Percentiles rank a stretch among this genome's conserved stretches.
These are phyloP conservation scores for Alternaria atra DNA, from an alignment of 2,329 filamentous ascomycete species.

Conservation along the genomic window DNA sequence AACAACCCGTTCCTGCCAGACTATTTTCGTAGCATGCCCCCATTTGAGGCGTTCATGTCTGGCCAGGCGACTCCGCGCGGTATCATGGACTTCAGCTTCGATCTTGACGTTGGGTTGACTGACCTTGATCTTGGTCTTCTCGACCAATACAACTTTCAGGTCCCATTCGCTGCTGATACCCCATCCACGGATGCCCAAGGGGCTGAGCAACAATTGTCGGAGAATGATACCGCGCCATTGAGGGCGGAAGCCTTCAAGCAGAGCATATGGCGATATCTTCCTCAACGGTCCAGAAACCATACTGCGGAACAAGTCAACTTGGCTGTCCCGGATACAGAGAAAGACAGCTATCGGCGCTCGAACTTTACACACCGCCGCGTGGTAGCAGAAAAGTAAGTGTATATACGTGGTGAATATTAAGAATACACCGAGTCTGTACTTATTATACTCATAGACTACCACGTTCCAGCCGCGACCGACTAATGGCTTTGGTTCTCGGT, in stretches of 20 bases:
- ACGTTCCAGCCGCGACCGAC: conserved; percentile 62
- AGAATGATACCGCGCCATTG: conserved; percentile 33
- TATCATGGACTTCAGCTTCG: conserved; percentile 56
- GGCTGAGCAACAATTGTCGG: conserved; percentile 22
- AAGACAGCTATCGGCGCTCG: conserved; percentile 41
- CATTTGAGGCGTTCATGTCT: conserved; percentile 37
- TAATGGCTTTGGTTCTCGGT: conserved; percentile 70
- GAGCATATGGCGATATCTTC: conserved; percentile 58
- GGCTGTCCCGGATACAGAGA: conserved; percentile 49
- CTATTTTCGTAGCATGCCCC: conserved; percentile 43
- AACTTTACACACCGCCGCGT: conserved; percentile 50
- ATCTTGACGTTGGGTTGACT: conserved; percentile 57
- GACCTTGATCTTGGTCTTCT: conserved; percentile 57
- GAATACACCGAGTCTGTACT: not conserved
- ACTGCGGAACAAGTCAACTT: conserved; percentile 50
- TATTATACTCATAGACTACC: conserved; percentile 33
- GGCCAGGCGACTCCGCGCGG: conserved; percentile 57
- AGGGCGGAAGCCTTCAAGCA: conserved; percentile 51
- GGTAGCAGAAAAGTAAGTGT: conserved; percentile 47
- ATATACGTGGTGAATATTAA: not conserved
- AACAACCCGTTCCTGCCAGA: conserved; percentile 37
- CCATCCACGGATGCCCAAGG: conserved; percentile 34
- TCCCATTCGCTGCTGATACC: conserved; percentile 51
- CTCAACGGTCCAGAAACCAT: conserved; percentile 40
- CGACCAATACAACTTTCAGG: conserved; percentile 56